These are phyloP conservation scores for Rhynchospora pubera DNA, from an alignment of 176 grass and related monocot species.

Conservation along the genomic window DNA sequence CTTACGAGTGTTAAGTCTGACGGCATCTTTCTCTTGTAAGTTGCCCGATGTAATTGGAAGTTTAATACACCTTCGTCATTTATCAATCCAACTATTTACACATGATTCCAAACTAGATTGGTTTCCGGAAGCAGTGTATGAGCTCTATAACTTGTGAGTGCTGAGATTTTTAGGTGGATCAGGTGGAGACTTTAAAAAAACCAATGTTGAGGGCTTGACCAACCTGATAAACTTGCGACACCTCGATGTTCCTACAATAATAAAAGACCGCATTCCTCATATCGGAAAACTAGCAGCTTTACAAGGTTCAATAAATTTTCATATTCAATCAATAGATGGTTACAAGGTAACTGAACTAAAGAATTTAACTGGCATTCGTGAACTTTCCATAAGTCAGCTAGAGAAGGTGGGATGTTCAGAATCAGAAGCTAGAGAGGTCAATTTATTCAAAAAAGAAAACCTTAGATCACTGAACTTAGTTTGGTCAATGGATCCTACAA, in stretches of 20 bases:
- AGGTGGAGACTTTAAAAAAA: not conserved
- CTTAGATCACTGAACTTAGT: slow-evolving; percentile 17
- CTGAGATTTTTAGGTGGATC: not conserved
- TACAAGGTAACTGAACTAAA: slow-evolving; percentile 30
- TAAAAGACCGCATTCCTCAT: slow-evolving; percentile 5
- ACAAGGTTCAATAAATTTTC: slow-evolving; percentile 13
- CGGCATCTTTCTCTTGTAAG: not conserved
- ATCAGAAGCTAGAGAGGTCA: slow-evolving; percentile 19
- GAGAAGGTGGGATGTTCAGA: slow-evolving; percentile 10
- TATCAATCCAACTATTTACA: not conserved
- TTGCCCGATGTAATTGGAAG: slow-evolving; percentile 21
- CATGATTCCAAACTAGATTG: slow-evolving; percentile 4
- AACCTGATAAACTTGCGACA: slow-evolving; percentile 25
- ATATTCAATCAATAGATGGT: not conserved
- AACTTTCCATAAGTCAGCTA: slow-evolving; percentile 24
- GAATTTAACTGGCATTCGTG: slow-evolving; percentile 9
- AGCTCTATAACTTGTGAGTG: slow-evolving; percentile 25
- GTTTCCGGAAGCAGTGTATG: slow-evolving; percentile 23
- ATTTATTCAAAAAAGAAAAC: slow-evolving; percentile 13
- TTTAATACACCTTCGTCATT: slow-evolving; percentile 30
- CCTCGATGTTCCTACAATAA: not conserved
- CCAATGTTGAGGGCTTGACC: not conserved
- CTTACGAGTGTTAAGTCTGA: slow-evolving; percentile 14
- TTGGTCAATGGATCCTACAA: slow-evolving; percentile 4
- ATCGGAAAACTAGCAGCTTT: slow-evolving; percentile 25